These are phyloP conservation scores for Fusarium nelsonii DNA, from an alignment of 2,329 filamentous ascomycete genomes.

Conservation along the genomic window DNA sequence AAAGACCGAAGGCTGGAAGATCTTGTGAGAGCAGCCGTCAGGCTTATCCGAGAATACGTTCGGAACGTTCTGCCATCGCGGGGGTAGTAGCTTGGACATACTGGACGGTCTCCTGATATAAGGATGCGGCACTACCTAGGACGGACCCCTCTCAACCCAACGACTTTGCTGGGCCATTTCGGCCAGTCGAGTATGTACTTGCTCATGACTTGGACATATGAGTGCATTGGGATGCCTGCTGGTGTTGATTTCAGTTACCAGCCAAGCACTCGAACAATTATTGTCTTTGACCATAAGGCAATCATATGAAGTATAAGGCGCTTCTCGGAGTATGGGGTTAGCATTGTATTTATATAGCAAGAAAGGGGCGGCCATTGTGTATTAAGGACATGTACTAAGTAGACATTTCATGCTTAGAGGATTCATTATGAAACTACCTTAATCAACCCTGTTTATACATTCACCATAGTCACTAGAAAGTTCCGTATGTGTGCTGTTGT, in stretches of 20 bases:
- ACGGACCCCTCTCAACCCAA: neutral
- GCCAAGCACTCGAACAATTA: neutral
- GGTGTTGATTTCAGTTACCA: neutral
- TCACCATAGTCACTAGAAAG: neutral
- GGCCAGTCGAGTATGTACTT: neutral
- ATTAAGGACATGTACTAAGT: slow-evolving; percentile 9
- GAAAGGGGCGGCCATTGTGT: slow-evolving; percentile 8
- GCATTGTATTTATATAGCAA: slow-evolving; percentile 20
- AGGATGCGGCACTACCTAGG: neutral
- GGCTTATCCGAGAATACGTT: slow-evolving; percentile 68
- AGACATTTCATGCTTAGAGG: slow-evolving; percentile 9
- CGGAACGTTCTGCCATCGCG: slow-evolving; percentile 69
- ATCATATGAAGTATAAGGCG: slow-evolving; percentile 11
- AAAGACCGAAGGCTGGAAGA: slow-evolving; percentile 80
- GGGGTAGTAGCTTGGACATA: slow-evolving; percentile 52
- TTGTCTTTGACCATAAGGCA: neutral
- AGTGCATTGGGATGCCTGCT: neutral
- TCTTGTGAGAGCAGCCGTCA: slow-evolving; percentile 74
- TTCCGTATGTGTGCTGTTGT: neutral
- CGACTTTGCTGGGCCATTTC: neutral
- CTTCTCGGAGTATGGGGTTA: slow-evolving; percentile 25
- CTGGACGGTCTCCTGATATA: neutral
- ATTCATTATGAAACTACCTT: neutral
- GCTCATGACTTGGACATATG: neutral
- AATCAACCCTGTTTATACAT: neutral